Evolutionary conservation across 2,329 filamentous ascomycete species (phyloP), one percentile per base, ranked within the genome.

Genomic region (Leptosphaerulina australis): DNA sequence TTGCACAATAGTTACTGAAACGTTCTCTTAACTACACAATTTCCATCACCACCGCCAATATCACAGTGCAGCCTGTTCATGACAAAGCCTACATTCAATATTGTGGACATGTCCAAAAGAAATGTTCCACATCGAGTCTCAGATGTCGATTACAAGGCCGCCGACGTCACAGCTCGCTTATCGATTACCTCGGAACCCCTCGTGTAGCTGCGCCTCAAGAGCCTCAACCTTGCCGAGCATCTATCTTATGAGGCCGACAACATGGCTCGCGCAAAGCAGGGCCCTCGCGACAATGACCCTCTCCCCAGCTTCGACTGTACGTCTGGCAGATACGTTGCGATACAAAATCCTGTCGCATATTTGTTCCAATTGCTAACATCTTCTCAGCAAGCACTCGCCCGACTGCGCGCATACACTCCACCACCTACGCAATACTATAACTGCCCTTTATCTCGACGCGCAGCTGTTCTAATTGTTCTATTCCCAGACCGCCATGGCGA

Each of bases 401-500:
- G 83, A 45, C 73, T 87, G 20, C 77, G 82, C 59, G 68, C 75
- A 26, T 87, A 84, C 62, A 70, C 73, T 11, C 76, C 83, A n/a
- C 82, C 82, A 30, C 77, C 81, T 7, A 84, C 83, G 5, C 77
- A 76, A 55, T 87, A 83, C 72, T 74, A 78, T 56, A 74, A 77
- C 39, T 79, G 83, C 31, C 83, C 83, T 1, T 65, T 85, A 7
- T 78, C 76, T 11, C 83, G 90, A 55, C 85, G 91, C 59, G 93
- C 93, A 11, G 92, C 93, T 18, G 93, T 97, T 30, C 77, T 97
- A 44, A 82, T 97, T 38, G 81, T 97, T 43, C 81, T 97, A 1
- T 97, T 94, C 70, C 90, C 91, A 26, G 93, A 97, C 72, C 82
- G 83, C 33, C 79, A 82, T 55, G 93, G 93, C 30, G 88, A 96